phyloP scores from a whole-genome alignment of 2,329 filamentous ascomycete genomes.

The Tolypocladium album region DNA sequence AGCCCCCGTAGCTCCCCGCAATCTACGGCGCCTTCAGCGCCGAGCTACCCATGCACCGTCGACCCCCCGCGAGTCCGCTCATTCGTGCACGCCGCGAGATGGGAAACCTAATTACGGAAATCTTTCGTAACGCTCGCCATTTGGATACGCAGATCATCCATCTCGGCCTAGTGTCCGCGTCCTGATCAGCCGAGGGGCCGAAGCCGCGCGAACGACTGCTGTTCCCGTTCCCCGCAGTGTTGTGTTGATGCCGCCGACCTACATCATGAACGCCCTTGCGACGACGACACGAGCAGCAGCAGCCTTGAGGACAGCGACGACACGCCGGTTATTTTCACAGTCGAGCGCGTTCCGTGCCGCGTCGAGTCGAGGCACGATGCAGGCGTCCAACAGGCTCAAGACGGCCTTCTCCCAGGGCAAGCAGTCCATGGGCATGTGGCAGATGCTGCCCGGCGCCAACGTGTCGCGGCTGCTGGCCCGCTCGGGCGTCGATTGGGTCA shows the following conservation, averaged over 20 bases:
- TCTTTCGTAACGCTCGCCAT: background rate
- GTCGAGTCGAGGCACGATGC: slow-evolving; percentile 20
- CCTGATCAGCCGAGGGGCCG: background rate
- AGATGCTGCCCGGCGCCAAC: slow-evolving; percentile 51
- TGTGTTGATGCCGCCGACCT: background rate
- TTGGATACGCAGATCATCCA: background rate
- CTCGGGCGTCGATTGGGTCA: slow-evolving; percentile 54
- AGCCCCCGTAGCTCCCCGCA: background rate
- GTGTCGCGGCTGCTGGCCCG: slow-evolving; percentile 49
- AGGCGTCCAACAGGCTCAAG: slow-evolving; percentile 36
- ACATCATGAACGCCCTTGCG: background rate
- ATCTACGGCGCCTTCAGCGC: background rate
- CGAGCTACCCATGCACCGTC: background rate
- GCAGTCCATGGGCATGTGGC: slow-evolving; percentile 48
- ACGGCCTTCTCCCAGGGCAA: slow-evolving; percentile 36
- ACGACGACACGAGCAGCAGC: slow-evolving; percentile 1
- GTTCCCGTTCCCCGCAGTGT: background rate
- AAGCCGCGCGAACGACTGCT: background rate
- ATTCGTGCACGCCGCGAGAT: background rate
- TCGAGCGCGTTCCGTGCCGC: background rate
- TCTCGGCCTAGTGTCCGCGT: background rate
- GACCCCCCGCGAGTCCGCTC: background rate
- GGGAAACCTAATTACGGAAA: background rate
- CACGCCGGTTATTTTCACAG: background rate
- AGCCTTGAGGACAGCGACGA: background rate